A percentile compares a stretch with the other conserved stretches of the same genome.
Conservation (phyloP, 2,329 filamentous ascomycete genomes). For the Aureobasidium sp. region DNA sequence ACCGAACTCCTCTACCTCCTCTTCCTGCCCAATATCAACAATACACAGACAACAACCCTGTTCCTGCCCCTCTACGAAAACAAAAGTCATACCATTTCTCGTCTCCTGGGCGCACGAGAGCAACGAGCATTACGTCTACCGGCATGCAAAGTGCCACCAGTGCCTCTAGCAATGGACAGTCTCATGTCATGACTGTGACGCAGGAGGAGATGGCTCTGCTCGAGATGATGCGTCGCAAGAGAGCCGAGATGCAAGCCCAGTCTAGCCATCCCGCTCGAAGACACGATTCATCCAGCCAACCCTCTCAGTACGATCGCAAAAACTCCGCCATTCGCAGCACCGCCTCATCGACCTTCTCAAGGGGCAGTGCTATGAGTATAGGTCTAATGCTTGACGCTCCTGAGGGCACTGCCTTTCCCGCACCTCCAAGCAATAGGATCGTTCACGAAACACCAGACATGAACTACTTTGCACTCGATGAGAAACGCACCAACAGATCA, state of each 20-base stretch:
- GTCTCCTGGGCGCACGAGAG: not conserved
- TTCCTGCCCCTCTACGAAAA: slow-evolving; percentile 1
- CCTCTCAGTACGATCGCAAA: not conserved
- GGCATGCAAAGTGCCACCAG: slow-evolving; percentile 8
- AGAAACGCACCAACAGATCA: not conserved
- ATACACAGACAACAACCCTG: not conserved
- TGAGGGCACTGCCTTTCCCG: slow-evolving; percentile 10
- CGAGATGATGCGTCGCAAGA: slow-evolving; percentile 42
- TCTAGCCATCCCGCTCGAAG: not conserved
- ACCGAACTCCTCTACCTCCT: slow-evolving; percentile 14
- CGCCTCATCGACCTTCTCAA: slow-evolving; percentile 2
- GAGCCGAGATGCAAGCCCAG: slow-evolving; percentile 23
- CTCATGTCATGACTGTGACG: slow-evolving; percentile 36
- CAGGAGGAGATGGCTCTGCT: slow-evolving; percentile 42
- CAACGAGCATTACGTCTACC: not conserved
- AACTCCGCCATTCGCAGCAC: not conserved
- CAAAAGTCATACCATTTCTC: slow-evolving; percentile 1
- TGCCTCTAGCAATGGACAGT: slow-evolving; percentile 11
- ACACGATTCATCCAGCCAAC: not conserved
- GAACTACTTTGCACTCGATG: not conserved
- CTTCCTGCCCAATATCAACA: slow-evolving; percentile 7
- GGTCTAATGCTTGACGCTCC: slow-evolving; percentile 10
- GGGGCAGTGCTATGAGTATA: slow-evolving; percentile 1
- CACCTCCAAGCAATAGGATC: slow-evolving; percentile 3
- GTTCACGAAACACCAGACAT: not conserved